These are phyloP conservation scores for Westerdykella ornata DNA, from an alignment of 2,329 filamentous ascomycete species.

Conservation along the genomic window DNA sequence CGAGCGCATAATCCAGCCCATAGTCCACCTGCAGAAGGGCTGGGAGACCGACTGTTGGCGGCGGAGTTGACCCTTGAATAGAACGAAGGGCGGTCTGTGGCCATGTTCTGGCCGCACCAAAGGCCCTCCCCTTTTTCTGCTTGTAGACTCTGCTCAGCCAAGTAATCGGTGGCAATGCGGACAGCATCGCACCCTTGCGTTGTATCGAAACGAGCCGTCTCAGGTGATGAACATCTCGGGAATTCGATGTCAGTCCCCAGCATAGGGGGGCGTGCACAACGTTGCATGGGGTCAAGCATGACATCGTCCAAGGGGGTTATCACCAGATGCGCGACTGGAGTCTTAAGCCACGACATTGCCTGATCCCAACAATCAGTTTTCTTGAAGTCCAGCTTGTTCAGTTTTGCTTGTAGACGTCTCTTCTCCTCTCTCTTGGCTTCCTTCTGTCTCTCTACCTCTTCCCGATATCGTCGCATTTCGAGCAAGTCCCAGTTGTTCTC, in stretches of 20 bases:
- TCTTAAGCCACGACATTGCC: conserved; percentile 25
- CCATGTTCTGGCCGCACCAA: conserved; percentile 49
- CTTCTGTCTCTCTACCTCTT: conserved; percentile 51
- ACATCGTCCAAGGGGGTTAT: conserved; percentile 31
- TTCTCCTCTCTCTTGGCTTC: conserved; percentile 19
- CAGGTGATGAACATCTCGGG: conserved; percentile 73
- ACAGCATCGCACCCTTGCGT: conserved; percentile 55
- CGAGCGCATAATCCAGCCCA: conserved; percentile 67
- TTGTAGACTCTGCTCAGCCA: conserved; percentile 45
- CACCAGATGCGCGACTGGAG: conserved; percentile 20
- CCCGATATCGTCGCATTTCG: conserved; percentile 72
- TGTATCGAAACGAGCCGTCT: conserved; percentile 75
- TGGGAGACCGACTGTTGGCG: conserved; percentile 44
- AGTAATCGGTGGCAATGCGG: conserved; percentile 44
- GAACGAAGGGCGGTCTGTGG: conserved; percentile 29
- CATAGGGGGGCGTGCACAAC: conserved; percentile 70
- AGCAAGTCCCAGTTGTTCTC: conserved; percentile 67
- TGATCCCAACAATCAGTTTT: conserved; percentile 37
- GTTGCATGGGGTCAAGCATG: conserved; percentile 50
- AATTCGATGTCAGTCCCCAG: conserved; percentile 75
- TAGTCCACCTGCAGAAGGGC: conserved; percentile 53
- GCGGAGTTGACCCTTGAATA: conserved; percentile 21
- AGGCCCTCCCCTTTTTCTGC: conserved; percentile 45
- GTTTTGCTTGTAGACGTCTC: conserved; percentile 34
- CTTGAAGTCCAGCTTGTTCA: conserved; percentile 24